Evolutionary conservation across 495 filamentous ascomycete species (phyloP).

Genomic region (Polyplosphaeria fusca): DNA sequence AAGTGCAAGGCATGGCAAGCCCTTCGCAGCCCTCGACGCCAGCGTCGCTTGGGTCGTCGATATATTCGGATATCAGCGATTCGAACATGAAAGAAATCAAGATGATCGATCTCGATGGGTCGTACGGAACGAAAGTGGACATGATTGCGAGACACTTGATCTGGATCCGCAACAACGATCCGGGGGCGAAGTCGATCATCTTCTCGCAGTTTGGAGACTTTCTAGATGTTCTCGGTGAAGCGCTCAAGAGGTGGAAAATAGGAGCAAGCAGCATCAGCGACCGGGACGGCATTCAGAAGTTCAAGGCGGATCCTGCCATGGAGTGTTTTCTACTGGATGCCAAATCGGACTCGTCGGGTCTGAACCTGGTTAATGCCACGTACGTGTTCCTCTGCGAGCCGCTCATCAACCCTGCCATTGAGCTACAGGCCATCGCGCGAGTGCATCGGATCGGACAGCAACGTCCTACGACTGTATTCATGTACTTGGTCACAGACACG

Average conservation of each 20-base stretch:
- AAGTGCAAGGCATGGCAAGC: conserved; percentile 40
- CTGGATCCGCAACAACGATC: conserved; percentile 80
- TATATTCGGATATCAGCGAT: conserved; percentile 74
- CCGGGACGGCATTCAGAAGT: conserved; percentile 62
- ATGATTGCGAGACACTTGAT: conserved; percentile 72
- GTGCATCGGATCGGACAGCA: conserved; percentile 92
- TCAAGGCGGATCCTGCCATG: conserved; percentile 68
- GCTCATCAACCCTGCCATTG: conserved; percentile 84
- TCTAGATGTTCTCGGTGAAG: conserved; percentile 65
- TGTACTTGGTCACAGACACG: conserved; percentile 83
- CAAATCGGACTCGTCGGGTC: conserved; percentile 77
- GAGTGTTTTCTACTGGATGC: conserved; percentile 90
- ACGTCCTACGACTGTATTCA: conserved; percentile 86
- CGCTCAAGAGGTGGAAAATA: conserved; percentile 67
- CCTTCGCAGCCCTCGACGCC: conserved; percentile 12
- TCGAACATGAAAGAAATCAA: conserved; percentile 75
- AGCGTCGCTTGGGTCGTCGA: conserved; percentile 44
- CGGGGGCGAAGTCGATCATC: conserved; percentile 81
- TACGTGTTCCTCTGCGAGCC: conserved; percentile 96
- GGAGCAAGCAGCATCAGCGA: conserved; percentile 63
- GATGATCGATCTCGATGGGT: conserved; percentile 68
- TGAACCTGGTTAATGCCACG: conserved; percentile 88
- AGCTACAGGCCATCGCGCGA: conserved; percentile 88
- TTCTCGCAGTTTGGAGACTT: conserved; percentile 88
- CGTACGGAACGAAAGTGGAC: conserved; percentile 87